Evolutionary conservation across 2,329 filamentous ascomycete genomes (phyloP).

Genomic region (Clarireedia paspali): DNA sequence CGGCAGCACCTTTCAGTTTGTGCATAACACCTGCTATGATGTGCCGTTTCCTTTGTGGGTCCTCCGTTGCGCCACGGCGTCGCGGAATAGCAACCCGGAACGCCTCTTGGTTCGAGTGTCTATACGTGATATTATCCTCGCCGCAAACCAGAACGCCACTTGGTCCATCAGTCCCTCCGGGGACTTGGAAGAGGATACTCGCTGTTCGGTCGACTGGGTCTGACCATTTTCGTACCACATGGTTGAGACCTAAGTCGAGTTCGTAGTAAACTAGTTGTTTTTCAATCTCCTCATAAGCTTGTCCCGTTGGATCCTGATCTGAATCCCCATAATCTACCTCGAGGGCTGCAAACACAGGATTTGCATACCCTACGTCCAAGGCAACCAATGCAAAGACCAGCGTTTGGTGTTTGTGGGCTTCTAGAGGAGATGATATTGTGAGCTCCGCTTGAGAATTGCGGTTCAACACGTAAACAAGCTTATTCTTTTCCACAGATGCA

Average conservation of each 20-base stretch:
- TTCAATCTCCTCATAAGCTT: conserved; percentile 73
- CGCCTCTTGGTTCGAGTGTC: conserved; percentile 89
- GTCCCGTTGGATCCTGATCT: conserved; percentile 83
- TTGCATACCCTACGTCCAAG: conserved; percentile 92
- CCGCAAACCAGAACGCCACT: conserved; percentile 93
- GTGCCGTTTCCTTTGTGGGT: conserved; percentile 79
- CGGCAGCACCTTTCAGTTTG: conserved; percentile 73
- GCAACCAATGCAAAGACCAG: conserved; percentile 82
- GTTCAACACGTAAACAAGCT: conserved; percentile 97
- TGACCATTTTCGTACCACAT: conserved; percentile 94
- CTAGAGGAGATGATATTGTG: conserved; percentile 92
- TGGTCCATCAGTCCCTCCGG: conserved; percentile 85
- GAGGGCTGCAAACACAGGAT: conserved; percentile 90
- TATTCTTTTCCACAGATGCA: conserved; percentile 95
- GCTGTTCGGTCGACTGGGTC: conserved; percentile 87
- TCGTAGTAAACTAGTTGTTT: conserved; percentile 96
- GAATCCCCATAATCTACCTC: conserved; percentile 90
- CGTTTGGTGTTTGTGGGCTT: conserved; percentile 89
- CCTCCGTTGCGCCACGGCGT: conserved; percentile 79
- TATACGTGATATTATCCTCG: conserved; percentile 90
- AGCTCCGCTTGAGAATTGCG: conserved; percentile 90
- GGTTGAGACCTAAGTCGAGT: conserved; percentile 90
- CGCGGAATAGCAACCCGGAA: conserved; percentile 86
- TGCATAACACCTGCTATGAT: conserved; percentile 95
- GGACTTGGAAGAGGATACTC: conserved; percentile 88